Percentiles rank a stretch among this genome's conserved stretches.
Evolutionary conservation across 805 yeast species (phyloP).

Genomic region (Ascoidea tarda): DNA sequence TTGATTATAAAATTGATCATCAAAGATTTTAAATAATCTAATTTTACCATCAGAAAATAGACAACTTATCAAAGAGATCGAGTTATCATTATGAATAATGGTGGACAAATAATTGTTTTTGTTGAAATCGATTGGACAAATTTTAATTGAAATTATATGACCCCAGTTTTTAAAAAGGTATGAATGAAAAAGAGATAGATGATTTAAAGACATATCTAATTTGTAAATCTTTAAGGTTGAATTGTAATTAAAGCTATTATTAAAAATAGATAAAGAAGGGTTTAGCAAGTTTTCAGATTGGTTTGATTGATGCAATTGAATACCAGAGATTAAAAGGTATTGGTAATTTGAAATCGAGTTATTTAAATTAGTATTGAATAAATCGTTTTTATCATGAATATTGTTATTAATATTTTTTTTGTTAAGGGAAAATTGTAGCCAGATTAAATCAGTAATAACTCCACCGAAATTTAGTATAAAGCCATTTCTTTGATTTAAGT

Average conservation of each 20-base stretch:
- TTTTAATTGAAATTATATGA: not conserved
- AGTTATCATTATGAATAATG: too few relatives aligned
- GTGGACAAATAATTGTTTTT: not conserved
- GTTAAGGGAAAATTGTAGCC: not conserved
- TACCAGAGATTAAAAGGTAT: not conserved
- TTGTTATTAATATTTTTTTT: too few relatives aligned
- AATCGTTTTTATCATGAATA: too few relatives aligned
- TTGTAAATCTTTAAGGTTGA: conserved; percentile 2
- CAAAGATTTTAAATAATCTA: conserved; percentile 2
- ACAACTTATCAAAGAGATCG: conserved; percentile 1
- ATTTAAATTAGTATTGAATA: too few relatives aligned
- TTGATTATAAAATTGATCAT: too few relatives aligned
- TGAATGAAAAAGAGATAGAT: not conserved
- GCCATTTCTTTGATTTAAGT: not conserved
- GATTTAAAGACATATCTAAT: not conserved
- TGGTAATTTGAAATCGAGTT: not conserved
- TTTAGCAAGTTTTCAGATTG: not conserved
- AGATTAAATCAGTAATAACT: not conserved
- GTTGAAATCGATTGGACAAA: not conserved
- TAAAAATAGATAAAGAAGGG: not conserved
- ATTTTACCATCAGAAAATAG: conserved; percentile 5
- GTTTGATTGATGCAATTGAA: not conserved
- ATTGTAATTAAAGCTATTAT: not conserved
- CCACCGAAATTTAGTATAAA: not conserved
- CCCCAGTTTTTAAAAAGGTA: conserved; percentile 2